A percentile compares a stretch with the other conserved stretches of the same genome.
These are phyloP conservation scores for Leccinum subtestaceum DNA, from an alignment of 768 basidiomycete genomes.

Conservation along the genomic window DNA sequence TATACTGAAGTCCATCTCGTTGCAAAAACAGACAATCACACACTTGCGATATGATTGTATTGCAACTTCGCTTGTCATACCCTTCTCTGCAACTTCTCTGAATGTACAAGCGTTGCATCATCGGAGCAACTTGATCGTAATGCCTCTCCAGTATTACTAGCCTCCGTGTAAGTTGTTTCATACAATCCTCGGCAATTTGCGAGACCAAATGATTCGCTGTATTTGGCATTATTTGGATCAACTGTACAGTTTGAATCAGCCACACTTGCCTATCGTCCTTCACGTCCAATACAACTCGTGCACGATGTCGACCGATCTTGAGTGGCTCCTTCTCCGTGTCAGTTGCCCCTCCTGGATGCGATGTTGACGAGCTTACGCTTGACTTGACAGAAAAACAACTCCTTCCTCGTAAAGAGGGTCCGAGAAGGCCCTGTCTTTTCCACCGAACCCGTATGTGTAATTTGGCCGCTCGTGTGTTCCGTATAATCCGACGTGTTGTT, in stretches of 20 bases:
- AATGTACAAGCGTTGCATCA: too few relatives aligned
- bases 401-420: slow-evolving; percentile 79
- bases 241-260: slow-evolving; percentile 36
- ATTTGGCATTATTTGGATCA: slow-evolving; percentile 27
- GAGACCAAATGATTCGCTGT: neutral
- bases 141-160: too few relatives aligned
- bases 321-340: slow-evolving; percentile 91
- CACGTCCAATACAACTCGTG: slow-evolving; percentile 14
- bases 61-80: too few relatives aligned
- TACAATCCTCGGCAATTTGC: neutral
- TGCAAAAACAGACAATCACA: too few relatives aligned
- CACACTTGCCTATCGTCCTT: slow-evolving; percentile 23
- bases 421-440: slow-evolving; percentile 77
- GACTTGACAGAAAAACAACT: slow-evolving; percentile 68
- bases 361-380: neutral
- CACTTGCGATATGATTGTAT: too few relatives aligned
- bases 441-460: slow-evolving; percentile 67
- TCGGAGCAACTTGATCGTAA: too few relatives aligned
- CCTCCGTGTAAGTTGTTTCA: too few relatives aligned
- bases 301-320: slow-evolving; percentile 85
- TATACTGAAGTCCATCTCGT: too few relatives aligned
- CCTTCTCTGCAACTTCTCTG: too few relatives aligned
- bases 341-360: neutral
- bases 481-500: slow-evolving; percentile 4
- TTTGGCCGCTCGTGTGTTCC: neutral